A percentile compares a stretch with the other conserved stretches of the same genome.
Conservation (phyloP, 192 early-diverging fungal genomes). For the Coemansia sp. region DNA sequence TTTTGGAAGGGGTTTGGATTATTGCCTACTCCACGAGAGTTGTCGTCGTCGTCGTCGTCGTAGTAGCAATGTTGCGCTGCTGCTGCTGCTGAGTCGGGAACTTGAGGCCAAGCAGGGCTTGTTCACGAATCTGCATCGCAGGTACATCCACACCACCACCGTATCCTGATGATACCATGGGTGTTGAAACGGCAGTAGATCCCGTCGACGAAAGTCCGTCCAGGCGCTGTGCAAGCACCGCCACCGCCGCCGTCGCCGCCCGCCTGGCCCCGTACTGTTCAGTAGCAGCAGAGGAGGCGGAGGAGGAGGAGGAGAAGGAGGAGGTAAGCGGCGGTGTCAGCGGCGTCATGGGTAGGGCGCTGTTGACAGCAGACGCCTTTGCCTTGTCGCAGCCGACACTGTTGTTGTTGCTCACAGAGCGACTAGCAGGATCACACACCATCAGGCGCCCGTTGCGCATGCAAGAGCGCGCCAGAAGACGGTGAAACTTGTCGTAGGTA, state of each 20-base stretch:
- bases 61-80: no score
- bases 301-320: no score
- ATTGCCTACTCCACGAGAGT: background rate
- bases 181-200: background rate
- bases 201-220: background rate
- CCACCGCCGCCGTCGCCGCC: background rate
- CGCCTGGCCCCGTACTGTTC: background rate
- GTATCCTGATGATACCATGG: background rate
- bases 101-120: conserved; percentile 9
- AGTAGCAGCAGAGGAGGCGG: background rate
- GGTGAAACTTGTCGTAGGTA: conserved; percentile 52
- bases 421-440: conserved; percentile 26
- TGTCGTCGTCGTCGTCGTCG: no score
- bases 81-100: conserved; percentile 2
- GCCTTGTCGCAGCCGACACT: background rate
- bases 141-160: conserved; percentile 13
- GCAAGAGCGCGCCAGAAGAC: conserved; percentile 41
- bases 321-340: background rate
- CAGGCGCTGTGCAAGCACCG: background rate
- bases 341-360: background rate
- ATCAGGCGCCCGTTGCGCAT: conserved; percentile 50
- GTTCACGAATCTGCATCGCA: conserved; percentile 10
- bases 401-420: background rate
- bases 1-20: no score
- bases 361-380: background rate